Evolutionary conservation across 1,284 basidiomycete species (phyloP), one percentile per base, ranked within the genome.

Genomic region (Rhodotorula sp.): DNA sequence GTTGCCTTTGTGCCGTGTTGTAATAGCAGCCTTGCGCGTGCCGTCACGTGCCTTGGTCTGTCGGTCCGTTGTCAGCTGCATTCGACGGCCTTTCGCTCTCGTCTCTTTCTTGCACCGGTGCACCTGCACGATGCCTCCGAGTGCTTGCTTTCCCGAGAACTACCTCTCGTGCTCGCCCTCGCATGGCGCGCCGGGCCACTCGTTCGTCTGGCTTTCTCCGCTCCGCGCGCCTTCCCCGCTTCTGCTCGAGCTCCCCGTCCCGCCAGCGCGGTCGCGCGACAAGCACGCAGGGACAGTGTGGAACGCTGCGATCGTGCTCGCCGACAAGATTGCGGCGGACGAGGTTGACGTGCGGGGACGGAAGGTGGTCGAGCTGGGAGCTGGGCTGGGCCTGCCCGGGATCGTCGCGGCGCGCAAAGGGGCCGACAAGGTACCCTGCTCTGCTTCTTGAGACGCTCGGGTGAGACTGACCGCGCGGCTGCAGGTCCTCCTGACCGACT

Each of bases 401-500:
- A 23, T 69, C 7, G 49, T 70, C 42, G 60, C 63, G 13, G 68
- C 61, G 42, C 49, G 49, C 42, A 66, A 64, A 42, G 67, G 64
- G 1, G 71, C 67, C 0, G 41, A 44, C 14, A 49, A 53, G 42
- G 71, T 73, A 52, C 25, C 63, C 42, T 23, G 0, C 16, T 61
- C 42, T 16, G 17, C 44, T 3, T 23, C 23, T 3, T 25, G 3
- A 14, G 2, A 12, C 1, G 8, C 46, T 27, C 10, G 21, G 49
- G 4, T 13, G 21, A 21, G 4, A 49, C 48, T 52, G 9, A 25
- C n/a, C 2, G 8, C 9, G 8, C 23, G 7, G n/a, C 2, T 3
- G 14, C 61, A 70, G 71, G 71, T 70, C 27, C 49, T 64, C 4
- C 16, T 73, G 41, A 60, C 57, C 21, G 71, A 73, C 41, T 73